phyloP scores from a whole-genome alignment of 1,284 basidiomycete genomes.

The Leucoagaricus sp. region DNA sequence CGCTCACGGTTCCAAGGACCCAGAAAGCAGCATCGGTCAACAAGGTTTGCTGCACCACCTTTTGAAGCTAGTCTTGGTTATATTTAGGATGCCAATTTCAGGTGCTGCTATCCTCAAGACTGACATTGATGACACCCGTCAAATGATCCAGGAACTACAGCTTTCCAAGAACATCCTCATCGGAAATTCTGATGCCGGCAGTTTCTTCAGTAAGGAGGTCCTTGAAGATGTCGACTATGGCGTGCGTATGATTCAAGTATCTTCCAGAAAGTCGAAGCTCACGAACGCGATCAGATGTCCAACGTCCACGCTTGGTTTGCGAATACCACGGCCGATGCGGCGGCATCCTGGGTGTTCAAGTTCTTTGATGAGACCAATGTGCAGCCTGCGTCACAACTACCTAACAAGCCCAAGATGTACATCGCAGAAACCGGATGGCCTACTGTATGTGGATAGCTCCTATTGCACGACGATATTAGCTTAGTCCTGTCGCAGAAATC shows the following conservation, averaged over 20 bases:
- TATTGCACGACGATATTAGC: too few species aligned
- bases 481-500: too few species aligned
- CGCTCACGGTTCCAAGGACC: conserved; percentile 40
- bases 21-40: conserved; percentile 58
- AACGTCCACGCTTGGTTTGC: conserved; percentile 92
- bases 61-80: neutral
- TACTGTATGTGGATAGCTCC: conserved; percentile 47
- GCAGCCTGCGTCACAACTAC: conserved; percentile 42
- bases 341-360: conserved; percentile 56
- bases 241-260: conserved; percentile 37
- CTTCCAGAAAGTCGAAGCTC: conserved; percentile 1
- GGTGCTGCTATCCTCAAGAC: conserved; percentile 58
- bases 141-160: conserved; percentile 53
- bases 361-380: conserved; percentile 60
- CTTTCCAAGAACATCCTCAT: conserved; percentile 65
- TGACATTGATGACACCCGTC: conserved; percentile 67
- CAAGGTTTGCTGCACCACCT: conserved; percentile 24
- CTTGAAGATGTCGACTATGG: conserved; percentile 76
- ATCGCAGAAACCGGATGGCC: conserved; percentile 97
- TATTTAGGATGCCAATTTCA: conserved; percentile 11
- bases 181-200: conserved; percentile 91
- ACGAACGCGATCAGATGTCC: conserved; percentile 44
- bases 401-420: conserved; percentile 77
- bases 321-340: conserved; percentile 65
- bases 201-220: conserved; percentile 77